These are phyloP conservation scores for Pyrenochaeta sp. DNA, from an alignment of 2,329 filamentous ascomycete species.

Conservation along the genomic window DNA sequence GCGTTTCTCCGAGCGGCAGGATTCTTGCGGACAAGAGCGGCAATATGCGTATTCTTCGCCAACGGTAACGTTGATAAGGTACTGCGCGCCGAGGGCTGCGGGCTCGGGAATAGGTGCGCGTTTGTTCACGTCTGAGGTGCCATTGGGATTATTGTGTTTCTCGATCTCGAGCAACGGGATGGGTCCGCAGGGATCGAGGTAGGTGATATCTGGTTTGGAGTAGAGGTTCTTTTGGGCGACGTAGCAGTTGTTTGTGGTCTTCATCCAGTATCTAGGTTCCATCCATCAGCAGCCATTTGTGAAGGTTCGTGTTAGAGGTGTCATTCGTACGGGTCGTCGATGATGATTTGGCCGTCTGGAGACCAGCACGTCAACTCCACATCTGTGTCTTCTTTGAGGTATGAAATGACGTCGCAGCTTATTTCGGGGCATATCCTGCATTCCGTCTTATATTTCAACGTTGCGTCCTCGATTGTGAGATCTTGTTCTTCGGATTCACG, in stretches of 20 bases:
- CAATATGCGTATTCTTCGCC: slow-evolving; percentile 41
- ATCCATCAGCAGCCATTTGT: background rate
- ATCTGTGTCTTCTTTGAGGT: slow-evolving; percentile 36
- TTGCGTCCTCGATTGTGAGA: slow-evolving; percentile 35
- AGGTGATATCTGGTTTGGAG: slow-evolving; percentile 30
- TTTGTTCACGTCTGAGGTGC: slow-evolving; percentile 29
- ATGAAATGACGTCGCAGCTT: slow-evolving; percentile 30
- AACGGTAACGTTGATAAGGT: slow-evolving; percentile 41
- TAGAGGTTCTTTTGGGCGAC: slow-evolving; percentile 37
- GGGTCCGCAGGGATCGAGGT: slow-evolving; percentile 40
- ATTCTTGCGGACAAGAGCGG: slow-evolving; percentile 24
- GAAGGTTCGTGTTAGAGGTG: background rate
- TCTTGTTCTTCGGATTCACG: slow-evolving; percentile 31
- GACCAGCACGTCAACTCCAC: slow-evolving; percentile 42
- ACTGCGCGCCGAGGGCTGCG: slow-evolving; percentile 11
- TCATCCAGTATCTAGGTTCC: slow-evolving; percentile 32
- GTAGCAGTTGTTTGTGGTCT: slow-evolving; percentile 45
- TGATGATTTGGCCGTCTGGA: slow-evolving; percentile 31
- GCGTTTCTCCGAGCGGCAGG: slow-evolving; percentile 17
- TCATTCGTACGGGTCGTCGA: slow-evolving; percentile 35
- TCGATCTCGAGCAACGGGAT: slow-evolving; percentile 34
- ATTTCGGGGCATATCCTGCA: slow-evolving; percentile 35
- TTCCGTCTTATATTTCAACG: slow-evolving; percentile 38
- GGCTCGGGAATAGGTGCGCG: slow-evolving; percentile 6
- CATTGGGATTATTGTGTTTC: slow-evolving; percentile 33